Evolutionary conservation across 2,329 filamentous ascomycete species (phyloP), one percentile per base, ranked within the genome.

Genomic region (Didymellaceae sp.): DNA sequence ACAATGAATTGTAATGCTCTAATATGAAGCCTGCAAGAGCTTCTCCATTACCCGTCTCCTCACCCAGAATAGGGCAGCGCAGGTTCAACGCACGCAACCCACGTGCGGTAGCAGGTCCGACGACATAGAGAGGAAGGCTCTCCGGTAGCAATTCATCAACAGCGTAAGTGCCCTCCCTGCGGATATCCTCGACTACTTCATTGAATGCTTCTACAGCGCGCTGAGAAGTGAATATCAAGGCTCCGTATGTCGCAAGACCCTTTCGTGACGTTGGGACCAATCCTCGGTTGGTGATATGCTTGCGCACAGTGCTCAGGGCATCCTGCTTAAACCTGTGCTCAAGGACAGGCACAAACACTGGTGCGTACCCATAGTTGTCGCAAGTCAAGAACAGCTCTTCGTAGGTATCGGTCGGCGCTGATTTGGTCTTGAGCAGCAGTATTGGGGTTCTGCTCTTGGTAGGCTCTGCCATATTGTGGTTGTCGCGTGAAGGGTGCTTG

Each of bases 221-320:
- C 70, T 94, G 90, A 6, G 88, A 92, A 1, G 90, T 94, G 67
- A 94, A 93, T 40, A 94, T 86, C 50, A 93, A 75, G n/a, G 88
- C 90, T 5, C 89, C 88, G 65, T 90, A 93, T 45, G 72, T 71
- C 11, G 63, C 65, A 6, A 63, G 51, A 16, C 57, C 52, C 5
- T 56, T 43, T 25, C 59, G 42, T 21, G 48, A 35, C 33, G 38
- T 51, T 24, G 58, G 55, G 11, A 63, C 66, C 52, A 80, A 75
- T 20, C 72, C 74, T 34, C 75, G 73, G 32, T 63, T 65, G 54
- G 69, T 65, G 17, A 92, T 78, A 13, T 85, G 66, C 3, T 71
- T 64, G 22, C 77, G 76, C 17, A 91, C 73, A 33, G 74, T 73
- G 21, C 74, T 68, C 61, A 90, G 74, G 1, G 86, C 84, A 18